Percentiles rank a stretch among this genome's conserved stretches.
Conservation (phyloP, 2,329 filamentous ascomycete species). For the Fusarium circinatum region DNA sequence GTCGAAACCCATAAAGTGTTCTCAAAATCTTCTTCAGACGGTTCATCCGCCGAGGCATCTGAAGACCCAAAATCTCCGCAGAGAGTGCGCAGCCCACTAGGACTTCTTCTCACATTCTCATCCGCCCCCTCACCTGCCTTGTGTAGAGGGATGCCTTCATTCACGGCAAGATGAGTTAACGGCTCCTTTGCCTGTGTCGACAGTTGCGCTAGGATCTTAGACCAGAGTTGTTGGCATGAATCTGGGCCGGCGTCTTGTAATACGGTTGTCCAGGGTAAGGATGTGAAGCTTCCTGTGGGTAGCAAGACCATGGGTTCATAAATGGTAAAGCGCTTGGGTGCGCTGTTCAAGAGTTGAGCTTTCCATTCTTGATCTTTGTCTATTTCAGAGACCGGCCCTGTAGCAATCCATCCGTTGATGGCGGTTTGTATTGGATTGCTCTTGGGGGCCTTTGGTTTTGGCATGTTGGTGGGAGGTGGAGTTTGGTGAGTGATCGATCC, state of each 20-base stretch:
- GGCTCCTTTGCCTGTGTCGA: conserved; percentile 52
- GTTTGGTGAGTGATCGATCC: conserved; percentile 1
- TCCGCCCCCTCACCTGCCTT: conserved; percentile 39
- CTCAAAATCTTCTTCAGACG: conserved; percentile 65
- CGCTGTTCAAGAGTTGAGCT: conserved; percentile 50
- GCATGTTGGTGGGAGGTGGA: conserved; percentile 39
- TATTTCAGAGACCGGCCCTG: conserved; percentile 10
- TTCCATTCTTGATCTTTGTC: conserved; percentile 22
- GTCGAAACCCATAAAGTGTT: conserved; percentile 81
- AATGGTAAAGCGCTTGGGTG: conserved; percentile 67
- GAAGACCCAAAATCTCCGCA: conserved; percentile 78
- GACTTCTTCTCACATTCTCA: conserved; percentile 79
- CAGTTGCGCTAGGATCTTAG: conserved; percentile 58
- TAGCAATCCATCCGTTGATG: conserved; percentile 44
- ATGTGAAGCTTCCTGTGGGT: conserved; percentile 66
- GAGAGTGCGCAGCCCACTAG: conserved; percentile 74
- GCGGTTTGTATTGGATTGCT: conserved; percentile 48
- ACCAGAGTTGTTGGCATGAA: conserved; percentile 56
- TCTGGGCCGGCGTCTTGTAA: conserved; percentile 44
- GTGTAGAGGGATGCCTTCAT: conserved; percentile 68
- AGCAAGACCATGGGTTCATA: conserved; percentile 72
- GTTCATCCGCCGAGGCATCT: conserved; percentile 35
- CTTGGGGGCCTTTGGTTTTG: conserved; percentile 37
- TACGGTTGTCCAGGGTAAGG: conserved; percentile 52
- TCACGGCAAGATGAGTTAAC: conserved; percentile 68